These are phyloP conservation scores for Tetrahymena thermophila DNA, from an alignment of 73 alveolate species.

Conservation along the genomic window DNA sequence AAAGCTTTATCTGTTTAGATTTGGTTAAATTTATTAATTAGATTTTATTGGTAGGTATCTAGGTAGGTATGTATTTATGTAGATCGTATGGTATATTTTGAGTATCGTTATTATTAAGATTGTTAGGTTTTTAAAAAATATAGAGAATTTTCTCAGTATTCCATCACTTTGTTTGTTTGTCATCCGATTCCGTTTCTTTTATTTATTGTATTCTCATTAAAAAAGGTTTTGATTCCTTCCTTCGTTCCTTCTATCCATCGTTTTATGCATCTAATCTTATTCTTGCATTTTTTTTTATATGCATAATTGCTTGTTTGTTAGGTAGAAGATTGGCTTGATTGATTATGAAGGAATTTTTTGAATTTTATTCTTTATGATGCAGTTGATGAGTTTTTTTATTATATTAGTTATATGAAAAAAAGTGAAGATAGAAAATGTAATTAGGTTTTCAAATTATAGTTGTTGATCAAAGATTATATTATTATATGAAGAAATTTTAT, in stretches of 20 bases:
- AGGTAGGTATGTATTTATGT: background rate
- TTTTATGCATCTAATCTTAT: background rate
- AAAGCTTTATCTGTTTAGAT: background rate
- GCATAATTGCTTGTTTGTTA: background rate
- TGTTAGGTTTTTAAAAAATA: background rate
- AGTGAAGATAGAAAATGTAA: background rate
- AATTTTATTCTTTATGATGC: background rate
- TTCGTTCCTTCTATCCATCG: background rate
- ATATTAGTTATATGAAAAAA: background rate
- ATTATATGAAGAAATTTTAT: background rate
- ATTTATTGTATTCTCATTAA: background rate
- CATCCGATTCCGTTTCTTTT: background rate
- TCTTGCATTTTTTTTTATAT: too few relatives aligned
- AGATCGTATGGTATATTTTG: background rate
- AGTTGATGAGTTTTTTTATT: background rate
- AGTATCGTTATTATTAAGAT: background rate
- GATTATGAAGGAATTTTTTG: background rate
- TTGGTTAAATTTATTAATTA: too few relatives aligned
- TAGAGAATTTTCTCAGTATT: background rate
- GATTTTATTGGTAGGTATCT: background rate
- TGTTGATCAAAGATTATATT: background rate
- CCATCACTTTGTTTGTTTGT: background rate
- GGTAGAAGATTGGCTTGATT: background rate
- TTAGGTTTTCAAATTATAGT: background rate
- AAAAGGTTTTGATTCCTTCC: background rate